Conservation (phyloP, 139 green algal species). For the Coelastrella sp. region DNA sequence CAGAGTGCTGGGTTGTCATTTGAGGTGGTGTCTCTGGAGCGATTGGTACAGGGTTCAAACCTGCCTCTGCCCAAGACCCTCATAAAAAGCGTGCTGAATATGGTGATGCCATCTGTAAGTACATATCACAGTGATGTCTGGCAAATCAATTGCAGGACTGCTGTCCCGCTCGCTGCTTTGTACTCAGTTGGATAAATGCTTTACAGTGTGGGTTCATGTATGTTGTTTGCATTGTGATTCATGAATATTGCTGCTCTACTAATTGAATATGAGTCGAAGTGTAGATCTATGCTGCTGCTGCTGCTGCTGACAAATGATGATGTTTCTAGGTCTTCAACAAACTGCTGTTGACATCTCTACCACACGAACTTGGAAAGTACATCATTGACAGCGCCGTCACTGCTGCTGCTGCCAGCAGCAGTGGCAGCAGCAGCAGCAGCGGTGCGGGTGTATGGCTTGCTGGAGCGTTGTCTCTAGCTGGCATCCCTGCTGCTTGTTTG, state of each 20-base stretch:
- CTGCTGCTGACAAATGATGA: slow-evolving; percentile 33
- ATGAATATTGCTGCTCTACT: neutral
- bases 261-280: neutral
- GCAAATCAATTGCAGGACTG: too few species aligned
- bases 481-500: slow-evolving; percentile 22
- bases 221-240: too few species aligned
- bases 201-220: too few species aligned
- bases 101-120: slow-evolving; percentile 63
- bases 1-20: slow-evolving; percentile 53
- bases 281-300: neutral
- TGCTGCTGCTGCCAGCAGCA: slow-evolving; percentile 19
- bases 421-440: slow-evolving; percentile 5
- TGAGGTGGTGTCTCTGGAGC: slow-evolving; percentile 65
- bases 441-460: slow-evolving; percentile 20
- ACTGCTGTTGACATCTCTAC: slow-evolving; percentile 62
- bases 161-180: too few species aligned
- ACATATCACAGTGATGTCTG: neutral
- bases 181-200: too few species aligned
- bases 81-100: slow-evolving; percentile 58
- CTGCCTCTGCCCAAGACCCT: slow-evolving; percentile 76
- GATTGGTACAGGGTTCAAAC: slow-evolving; percentile 40
- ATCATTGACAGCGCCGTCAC: slow-evolving; percentile 54
- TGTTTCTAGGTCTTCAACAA: slow-evolving; percentile 52
- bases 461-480: neutral
- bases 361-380: slow-evolving; percentile 71